These are phyloP conservation scores for Tulasnella sp. DNA, from an alignment of 768 basidiomycete genomes.

Conservation along the genomic window DNA sequence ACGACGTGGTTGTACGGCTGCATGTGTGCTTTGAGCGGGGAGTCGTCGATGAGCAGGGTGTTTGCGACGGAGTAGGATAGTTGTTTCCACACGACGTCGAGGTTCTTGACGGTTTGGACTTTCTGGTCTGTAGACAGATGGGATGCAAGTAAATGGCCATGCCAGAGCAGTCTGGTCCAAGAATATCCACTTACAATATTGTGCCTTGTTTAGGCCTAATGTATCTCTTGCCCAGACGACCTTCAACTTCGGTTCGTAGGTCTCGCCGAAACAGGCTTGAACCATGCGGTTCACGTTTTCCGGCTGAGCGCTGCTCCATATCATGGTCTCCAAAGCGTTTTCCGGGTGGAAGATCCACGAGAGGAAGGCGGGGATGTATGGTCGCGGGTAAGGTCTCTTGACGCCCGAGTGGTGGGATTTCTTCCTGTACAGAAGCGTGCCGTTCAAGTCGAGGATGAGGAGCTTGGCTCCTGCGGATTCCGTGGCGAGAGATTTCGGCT, in stretches of 20 bases:
- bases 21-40: conserved; percentile 57
- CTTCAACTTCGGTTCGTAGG: conserved; percentile 42
- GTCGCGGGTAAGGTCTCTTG: conserved; percentile 55
- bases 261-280: conserved; percentile 56
- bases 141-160: conserved; percentile 29
- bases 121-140: conserved; percentile 42
- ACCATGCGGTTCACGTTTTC: conserved; percentile 80
- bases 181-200: conserved; percentile 64
- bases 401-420: neutral
- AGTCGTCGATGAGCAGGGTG: conserved; percentile 59
- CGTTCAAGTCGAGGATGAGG: conserved; percentile 36
- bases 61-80: conserved; percentile 53
- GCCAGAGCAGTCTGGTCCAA: conserved; percentile 37
- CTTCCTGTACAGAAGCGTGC: conserved; percentile 31
- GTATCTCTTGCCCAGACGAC: conserved; percentile 80
- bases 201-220: conserved; percentile 60
- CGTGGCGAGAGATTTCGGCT: neutral
- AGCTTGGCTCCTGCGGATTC: conserved; percentile 29
- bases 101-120: conserved; percentile 71
- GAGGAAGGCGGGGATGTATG: conserved; percentile 65
- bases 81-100: conserved; percentile 64
- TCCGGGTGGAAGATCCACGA: conserved; percentile 64
- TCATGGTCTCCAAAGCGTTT: conserved; percentile 86
- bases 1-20: conserved; percentile 82
- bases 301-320: conserved; percentile 88